phyloP scores from a whole-genome alignment of 2,329 filamentous ascomycete genomes.

The Alternaria sp. region DNA sequence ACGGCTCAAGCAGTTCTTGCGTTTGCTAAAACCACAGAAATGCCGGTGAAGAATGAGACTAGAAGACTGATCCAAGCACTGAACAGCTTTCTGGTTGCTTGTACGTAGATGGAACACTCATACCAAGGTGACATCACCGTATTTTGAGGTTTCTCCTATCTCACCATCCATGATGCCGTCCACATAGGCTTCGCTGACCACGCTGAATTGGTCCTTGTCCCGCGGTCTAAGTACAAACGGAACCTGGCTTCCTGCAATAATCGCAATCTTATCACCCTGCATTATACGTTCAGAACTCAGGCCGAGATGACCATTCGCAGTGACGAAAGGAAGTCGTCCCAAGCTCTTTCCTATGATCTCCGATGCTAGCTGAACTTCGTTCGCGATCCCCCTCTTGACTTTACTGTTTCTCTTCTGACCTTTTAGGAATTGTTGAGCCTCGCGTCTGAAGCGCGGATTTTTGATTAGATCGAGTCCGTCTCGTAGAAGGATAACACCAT shows the following conservation, averaged over 20 bases:
- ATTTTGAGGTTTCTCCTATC: background rate
- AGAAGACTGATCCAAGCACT: background rate
- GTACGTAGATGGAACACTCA: background rate
- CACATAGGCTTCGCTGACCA: constrained; percentile 30
- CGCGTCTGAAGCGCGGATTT: background rate
- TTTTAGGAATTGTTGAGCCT: background rate
- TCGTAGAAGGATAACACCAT: background rate
- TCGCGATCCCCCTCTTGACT: background rate
- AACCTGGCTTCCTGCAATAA: constrained; percentile 23
- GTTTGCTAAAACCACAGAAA: no score
- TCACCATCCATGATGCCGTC: constrained; percentile 34
- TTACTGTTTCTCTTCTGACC: background rate
- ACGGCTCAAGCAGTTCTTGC: no score
- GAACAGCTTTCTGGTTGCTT: background rate
- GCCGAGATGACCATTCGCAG: constrained; percentile 20
- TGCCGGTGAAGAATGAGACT: no score
- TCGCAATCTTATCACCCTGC: constrained; percentile 19
- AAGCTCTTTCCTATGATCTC: constrained; percentile 19
- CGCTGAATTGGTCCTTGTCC: constrained; percentile 1
- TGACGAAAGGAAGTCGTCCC: constrained; percentile 20
- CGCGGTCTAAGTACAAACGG: constrained; percentile 24
- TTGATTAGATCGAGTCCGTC: background rate
- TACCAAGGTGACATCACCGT: background rate
- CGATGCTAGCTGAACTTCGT: background rate
- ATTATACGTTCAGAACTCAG: constrained; percentile 14